phyloP scores from a whole-genome alignment of 2,329 filamentous ascomycete species.

The Fusarium beomiforme region DNA sequence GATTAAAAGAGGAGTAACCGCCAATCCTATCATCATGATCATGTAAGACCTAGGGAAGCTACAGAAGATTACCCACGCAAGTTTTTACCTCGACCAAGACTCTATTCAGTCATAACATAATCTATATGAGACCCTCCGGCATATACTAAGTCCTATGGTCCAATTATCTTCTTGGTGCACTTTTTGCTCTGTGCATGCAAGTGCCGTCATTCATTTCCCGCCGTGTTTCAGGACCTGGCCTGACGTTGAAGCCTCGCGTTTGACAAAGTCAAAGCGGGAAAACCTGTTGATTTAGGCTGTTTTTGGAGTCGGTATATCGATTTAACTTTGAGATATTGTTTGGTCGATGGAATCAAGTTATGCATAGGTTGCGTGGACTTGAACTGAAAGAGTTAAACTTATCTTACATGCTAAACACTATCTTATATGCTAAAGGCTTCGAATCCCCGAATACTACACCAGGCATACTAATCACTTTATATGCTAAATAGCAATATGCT shows the following conservation, averaged over 20 bases:
- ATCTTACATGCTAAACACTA: not conserved
- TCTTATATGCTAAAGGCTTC: not conserved
- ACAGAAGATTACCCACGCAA: not conserved
- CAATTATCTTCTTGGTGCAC: not conserved
- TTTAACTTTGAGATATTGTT: not conserved
- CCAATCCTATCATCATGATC: not conserved
- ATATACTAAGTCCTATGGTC: not conserved
- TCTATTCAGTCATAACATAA: not conserved
- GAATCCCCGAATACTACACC: not conserved
- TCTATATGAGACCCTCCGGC: conserved; percentile 9
- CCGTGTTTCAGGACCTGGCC: conserved; percentile 12
- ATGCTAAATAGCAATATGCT: not conserved
- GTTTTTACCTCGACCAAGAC: not conserved
- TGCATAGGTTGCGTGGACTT: not conserved
- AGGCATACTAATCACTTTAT: not conserved
- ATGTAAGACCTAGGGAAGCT: not conserved
- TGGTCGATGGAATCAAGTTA: not conserved
- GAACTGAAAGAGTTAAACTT: not conserved
- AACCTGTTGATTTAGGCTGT: not conserved
- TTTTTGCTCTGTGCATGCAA: not conserved
- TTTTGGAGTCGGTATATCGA: not conserved
- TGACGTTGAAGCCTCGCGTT: not conserved
- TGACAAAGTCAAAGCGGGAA: not conserved
- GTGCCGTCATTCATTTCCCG: conserved; percentile 14
- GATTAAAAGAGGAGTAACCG: not conserved